Base-by-base conservation (phyloP, 345 rosid genomes). In the Eucalyptus leucophloia region DNA sequence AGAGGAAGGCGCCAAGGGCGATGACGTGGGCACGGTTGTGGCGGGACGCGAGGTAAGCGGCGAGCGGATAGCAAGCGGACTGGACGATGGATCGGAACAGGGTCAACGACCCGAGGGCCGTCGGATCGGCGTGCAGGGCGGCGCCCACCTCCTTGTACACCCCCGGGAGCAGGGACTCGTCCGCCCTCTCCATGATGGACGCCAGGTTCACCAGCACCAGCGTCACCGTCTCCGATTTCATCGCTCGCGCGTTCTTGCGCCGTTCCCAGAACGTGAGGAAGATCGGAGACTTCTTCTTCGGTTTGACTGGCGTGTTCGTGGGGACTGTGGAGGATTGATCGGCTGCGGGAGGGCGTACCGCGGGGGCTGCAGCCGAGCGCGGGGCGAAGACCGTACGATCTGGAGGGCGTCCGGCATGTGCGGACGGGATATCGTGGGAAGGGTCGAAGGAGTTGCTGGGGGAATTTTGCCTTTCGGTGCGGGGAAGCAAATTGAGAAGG, bases 1-100 rank as follows among this genome's bases (percentile, higher is more conserved):
- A 96, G 50, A 96, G 95, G 89, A 96, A 93, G 30, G 98, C 96
- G 83, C 62, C 62, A 30, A 56, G 30, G 13, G 62, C 30, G 62
- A 56, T 56, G 62, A 56, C 30, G 30, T 56, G 62, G 62, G 62
- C 62, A 24, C 62, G 62, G 62, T 56, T 56, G 62, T 56, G 62
- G 62, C 62, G 62, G 62, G 62, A 56, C 62, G 62, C 62, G 30
- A 56, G 62, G 62, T 56, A 56, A 24, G 62, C 62, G 62, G 62
- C 62, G 30, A 56, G 62, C 62, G 62, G 62, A 24, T 56, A 56
- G 30, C 62, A 56, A 24, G 62, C 62, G 62, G 62, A 56, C 62
- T 56, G 62, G 62, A 56, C 62, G 62, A 56, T 24, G 62, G 62
- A 23, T 24, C 62, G 62, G 62, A 23, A 56, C 62, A 24, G 28